Evolutionary conservation across 129 eudicot genomes (phyloP), one percentile per base, ranked within the genome.

Genomic region (Sambucus nigra): DNA sequence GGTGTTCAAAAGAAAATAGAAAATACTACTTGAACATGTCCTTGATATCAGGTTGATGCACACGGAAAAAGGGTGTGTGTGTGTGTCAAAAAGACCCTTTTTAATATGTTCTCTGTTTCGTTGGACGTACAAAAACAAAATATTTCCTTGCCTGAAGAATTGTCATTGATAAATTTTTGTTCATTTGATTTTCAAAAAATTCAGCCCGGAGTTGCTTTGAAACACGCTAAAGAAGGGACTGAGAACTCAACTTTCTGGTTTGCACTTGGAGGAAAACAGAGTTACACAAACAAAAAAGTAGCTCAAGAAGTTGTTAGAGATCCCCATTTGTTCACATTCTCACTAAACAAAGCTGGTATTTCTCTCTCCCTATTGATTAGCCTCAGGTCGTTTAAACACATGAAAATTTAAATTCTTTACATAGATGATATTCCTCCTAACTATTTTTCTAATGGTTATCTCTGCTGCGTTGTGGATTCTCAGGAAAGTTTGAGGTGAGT

Each of bases 171-270:
- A 15, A 45, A 23, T 25, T 11, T 29, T 29, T n/a, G n/a, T n/a
- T 29, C 42, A 35, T 28, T 41, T 21, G 11, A 15, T 55, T 63
- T 55, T 33, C n/a, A 20, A n/a, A n/a, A n/a, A 15, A 29, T 67
- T 64, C 74, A 89, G 99, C 96, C 99, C 8, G 99, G 96, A 33
- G 76, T 73, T 29, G 45, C 64, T 29, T 67, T 80, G 61, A 92
- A 92, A 67, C 80, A 76, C 66, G 82, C 94, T 22, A 92, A 92
- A 75, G 99, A 92, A 78, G 99, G 99, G 75, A 86, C 99, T 18
- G 99, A 92, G 70, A 92, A 73, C 83, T 86, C 96, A 40, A 58
- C 82, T 17, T 92, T 92, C 66, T 92, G 99, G 99, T 78, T 77
- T 66, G 79, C 96, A 27, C 78, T 92, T 57, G 99, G 99, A 55